Evolutionary conservation across 768 basidiomycete species (phyloP), one percentile per base, ranked within the genome.

Genomic region (Paxillus ammoniavirescens): DNA sequence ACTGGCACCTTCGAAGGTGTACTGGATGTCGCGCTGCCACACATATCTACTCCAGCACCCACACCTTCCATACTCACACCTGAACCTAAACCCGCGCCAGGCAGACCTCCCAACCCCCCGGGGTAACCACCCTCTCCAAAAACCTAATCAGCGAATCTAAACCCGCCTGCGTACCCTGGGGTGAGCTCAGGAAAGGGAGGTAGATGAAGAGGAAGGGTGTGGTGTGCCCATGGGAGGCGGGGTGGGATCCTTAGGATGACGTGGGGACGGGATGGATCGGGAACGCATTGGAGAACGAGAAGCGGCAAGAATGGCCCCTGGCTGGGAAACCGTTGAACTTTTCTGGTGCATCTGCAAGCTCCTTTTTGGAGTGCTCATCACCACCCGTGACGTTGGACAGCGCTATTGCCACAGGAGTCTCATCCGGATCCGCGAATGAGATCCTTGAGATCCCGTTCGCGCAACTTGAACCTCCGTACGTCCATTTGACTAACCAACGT

Each of bases 131-230:
- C 48, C 77, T 76, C 70, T 90, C 86, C 50, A 91, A 67, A 68
- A 90, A 89, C 40, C 77, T 73, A 45, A 86, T 72, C 18, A 92
- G 71, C 41, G 79, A 72, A 14, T 76, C 75, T 70, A 86, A 72
- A n/a, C 82, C 81, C 33, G 70, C 67, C 47, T 77, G 70, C 3
- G 76, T 78, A 50, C 79, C 82, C 2, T 76, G 69, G n/a, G 84
- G 87, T 4, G 83, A 84, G 58, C 81, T 84, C 4, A 89, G 88
- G 73, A 89, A 89, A 15, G 86, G 84, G 7, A 89, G 72, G 63
- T 90, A 90, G 7, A 91, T 77, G 38, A 91, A 1, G 85, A 78
- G 46, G 79, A 83, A 8, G 87, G 85, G 59, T 87, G 81, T 0
- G 88, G 87, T 15, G 89, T 21, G 21, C 21, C 21, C 21, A 21